These are phyloP conservation scores for Camillea tinctor DNA, from an alignment of 2,329 filamentous ascomycete genomes.

Conservation along the genomic window DNA sequence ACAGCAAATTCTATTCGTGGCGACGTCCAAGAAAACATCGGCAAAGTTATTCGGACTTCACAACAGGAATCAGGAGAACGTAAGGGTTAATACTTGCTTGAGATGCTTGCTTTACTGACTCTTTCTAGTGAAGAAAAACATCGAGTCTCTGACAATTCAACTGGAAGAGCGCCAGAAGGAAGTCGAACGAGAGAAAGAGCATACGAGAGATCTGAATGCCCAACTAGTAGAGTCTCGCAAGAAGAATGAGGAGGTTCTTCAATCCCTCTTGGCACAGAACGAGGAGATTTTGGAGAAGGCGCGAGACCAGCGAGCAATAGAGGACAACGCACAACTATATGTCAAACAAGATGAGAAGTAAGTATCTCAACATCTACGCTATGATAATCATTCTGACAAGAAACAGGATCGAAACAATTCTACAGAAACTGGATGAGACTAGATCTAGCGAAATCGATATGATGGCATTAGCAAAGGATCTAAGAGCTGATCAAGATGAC, in stretches of 20 bases:
- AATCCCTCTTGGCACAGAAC: constrained; percentile 19
- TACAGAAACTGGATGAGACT: constrained; percentile 13
- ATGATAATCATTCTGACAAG: constrained; percentile 7
- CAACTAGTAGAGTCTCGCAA: constrained; percentile 20
- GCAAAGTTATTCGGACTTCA: constrained; percentile 11
- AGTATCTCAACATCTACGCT: neutral
- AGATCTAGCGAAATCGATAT: constrained; percentile 7
- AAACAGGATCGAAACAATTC: constrained; percentile 21
- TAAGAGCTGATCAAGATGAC: constrained; percentile 17
- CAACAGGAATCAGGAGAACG: constrained; percentile 16
- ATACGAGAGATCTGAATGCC: constrained; percentile 14
- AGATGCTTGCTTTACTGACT: constrained; percentile 8
- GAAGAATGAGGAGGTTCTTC: constrained; percentile 17
- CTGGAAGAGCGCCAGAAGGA: constrained; percentile 23
- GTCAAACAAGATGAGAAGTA: constrained; percentile 24
- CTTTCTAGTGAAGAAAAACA: constrained; percentile 17
- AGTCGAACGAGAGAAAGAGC: constrained; percentile 18
- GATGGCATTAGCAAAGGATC: constrained; percentile 10
- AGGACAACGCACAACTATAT: constrained; percentile 8
- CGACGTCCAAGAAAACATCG: constrained; percentile 18
- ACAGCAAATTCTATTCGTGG: constrained; percentile 10
- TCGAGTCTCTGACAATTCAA: constrained; percentile 14
- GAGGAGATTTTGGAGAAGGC: constrained; percentile 19
- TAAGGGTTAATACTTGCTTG: constrained; percentile 6
- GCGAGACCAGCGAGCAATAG: constrained; percentile 6